Evolutionary conservation across 2,329 filamentous ascomycete genomes (phyloP).

Genomic region (Ampelomyces quisqualis): DNA sequence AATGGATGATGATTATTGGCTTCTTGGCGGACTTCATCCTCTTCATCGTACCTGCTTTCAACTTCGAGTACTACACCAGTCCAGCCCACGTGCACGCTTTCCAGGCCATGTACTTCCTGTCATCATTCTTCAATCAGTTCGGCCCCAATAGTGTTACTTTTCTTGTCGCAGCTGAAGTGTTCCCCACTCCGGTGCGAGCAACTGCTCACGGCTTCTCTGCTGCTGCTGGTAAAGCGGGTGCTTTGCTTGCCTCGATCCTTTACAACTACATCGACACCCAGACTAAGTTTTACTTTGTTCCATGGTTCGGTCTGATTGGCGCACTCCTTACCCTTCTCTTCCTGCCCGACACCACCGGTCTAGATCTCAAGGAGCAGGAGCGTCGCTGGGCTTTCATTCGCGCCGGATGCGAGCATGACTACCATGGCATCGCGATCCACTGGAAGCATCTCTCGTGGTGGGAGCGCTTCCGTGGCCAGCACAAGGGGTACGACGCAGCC

Average conservation of each 20-base stretch:
- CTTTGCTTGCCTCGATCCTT: slow-evolving; percentile 79
- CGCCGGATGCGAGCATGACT: slow-evolving; percentile 72
- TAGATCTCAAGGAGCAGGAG: slow-evolving; percentile 96
- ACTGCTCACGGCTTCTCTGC: slow-evolving; percentile 95
- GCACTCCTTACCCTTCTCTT: slow-evolving; percentile 81
- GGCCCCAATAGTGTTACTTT: slow-evolving; percentile 96
- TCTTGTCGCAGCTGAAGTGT: slow-evolving; percentile 94
- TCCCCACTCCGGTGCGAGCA: slow-evolving; percentile 88
- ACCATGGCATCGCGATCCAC: slow-evolving; percentile 92
- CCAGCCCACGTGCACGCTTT: slow-evolving; percentile 75
- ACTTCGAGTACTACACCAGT: slow-evolving; percentile 79
- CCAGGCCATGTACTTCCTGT: slow-evolving; percentile 98
- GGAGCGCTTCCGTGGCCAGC: slow-evolving; percentile 76
- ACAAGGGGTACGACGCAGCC: slow-evolving; percentile 76
- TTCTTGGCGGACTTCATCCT: slow-evolving; percentile 93
- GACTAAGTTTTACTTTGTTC: slow-evolving; percentile 86
- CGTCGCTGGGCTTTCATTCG: slow-evolving; percentile 88
- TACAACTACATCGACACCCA: slow-evolving; percentile 92
- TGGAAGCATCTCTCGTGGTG: slow-evolving; percentile 83
- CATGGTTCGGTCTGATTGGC: slow-evolving; percentile 90
- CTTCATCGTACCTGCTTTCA: slow-evolving; percentile 88
- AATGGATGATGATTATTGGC: slow-evolving; percentile 93
- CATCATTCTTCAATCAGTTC: slow-evolving; percentile 99
- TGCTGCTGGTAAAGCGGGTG: slow-evolving; percentile 83
- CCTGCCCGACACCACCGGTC: slow-evolving; percentile 94